Percentiles rank a stretch among this genome's conserved stretches.
Evolutionary conservation across 1,139 yeast species (phyloP).

Genomic region (Blastobotrys persicus): DNA sequence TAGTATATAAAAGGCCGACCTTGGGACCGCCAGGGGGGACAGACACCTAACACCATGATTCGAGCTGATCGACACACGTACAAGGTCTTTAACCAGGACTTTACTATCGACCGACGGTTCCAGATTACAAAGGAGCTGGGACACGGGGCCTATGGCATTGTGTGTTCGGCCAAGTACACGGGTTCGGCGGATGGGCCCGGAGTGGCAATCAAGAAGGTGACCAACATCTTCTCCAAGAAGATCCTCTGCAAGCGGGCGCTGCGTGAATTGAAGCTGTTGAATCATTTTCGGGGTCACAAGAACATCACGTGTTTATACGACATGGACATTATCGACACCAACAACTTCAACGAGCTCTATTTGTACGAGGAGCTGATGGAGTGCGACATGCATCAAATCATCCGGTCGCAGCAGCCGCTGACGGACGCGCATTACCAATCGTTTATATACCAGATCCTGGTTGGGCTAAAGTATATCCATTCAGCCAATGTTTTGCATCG

Average conservation of each 20-base stretch:
- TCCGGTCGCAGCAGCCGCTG: conserved; percentile 86
- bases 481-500: conserved; percentile 94
- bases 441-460: conserved; percentile 84
- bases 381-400: conserved; percentile 97
- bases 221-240: conserved; percentile 86
- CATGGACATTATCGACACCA: conserved; percentile 84
- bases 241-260: conserved; percentile 87
- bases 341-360: conserved; percentile 84
- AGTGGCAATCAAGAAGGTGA: conserved; percentile 89
- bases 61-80: conserved; percentile 40
- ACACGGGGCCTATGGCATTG: conserved; percentile 96
- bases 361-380: conserved; percentile 95
- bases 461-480: conserved; percentile 92
- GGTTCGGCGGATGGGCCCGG: conserved; percentile 57
- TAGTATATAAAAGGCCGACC: neutral
- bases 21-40: neutral
- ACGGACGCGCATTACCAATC: conserved; percentile 95
- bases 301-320: conserved; percentile 93
- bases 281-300: conserved; percentile 80
- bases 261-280: conserved; percentile 80
- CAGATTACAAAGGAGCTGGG: conserved; percentile 88
- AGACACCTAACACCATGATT: conserved; percentile 24
- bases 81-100: conserved; percentile 84
- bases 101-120: conserved; percentile 80
- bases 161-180: conserved; percentile 83